Conservation (phyloP, 345 rosid genomes). For the Ceriops decandra region DNA sequence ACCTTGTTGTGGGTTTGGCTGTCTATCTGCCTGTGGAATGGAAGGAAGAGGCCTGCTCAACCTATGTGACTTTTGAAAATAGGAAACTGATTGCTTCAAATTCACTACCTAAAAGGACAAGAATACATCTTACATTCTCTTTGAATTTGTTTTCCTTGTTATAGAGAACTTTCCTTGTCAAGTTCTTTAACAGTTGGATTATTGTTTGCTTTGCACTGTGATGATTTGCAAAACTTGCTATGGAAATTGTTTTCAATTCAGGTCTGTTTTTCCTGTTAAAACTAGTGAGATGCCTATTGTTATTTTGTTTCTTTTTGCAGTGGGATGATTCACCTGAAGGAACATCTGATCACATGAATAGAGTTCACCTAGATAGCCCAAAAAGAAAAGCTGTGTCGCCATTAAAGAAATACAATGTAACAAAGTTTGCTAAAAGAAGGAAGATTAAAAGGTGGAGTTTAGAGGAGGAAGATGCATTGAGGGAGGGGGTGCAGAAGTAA, state of each 20-base stretch:
- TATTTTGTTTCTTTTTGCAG: constrained; percentile 21
- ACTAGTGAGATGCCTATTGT: background rate
- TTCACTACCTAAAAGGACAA: no score
- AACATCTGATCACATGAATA: background rate
- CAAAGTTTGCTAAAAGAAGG: constrained; percentile 27
- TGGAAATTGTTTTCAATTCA: background rate
- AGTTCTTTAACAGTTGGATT: background rate
- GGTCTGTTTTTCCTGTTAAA: background rate
- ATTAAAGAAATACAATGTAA: constrained; percentile 12
- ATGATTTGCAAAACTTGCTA: background rate
- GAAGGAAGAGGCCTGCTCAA: background rate
- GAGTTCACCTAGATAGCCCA: constrained; percentile 18
- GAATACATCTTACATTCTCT: no score
- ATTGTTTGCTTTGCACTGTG: background rate
- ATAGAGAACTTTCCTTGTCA: no score
- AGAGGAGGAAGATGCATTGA: constrained; percentile 56
- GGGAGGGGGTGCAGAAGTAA: constrained; percentile 34
- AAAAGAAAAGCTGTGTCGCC: constrained; percentile 28
- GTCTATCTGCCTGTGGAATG: background rate
- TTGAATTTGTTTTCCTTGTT: no score
- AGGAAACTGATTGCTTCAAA: no score
- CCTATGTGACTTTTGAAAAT: no score
- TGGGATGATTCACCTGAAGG: constrained; percentile 44
- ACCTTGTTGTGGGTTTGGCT: background rate
- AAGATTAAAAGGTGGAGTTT: constrained; percentile 39